These are phyloP conservation scores for Helminthosporium solani DNA, from an alignment of 2,329 filamentous ascomycete species.

Conservation along the genomic window DNA sequence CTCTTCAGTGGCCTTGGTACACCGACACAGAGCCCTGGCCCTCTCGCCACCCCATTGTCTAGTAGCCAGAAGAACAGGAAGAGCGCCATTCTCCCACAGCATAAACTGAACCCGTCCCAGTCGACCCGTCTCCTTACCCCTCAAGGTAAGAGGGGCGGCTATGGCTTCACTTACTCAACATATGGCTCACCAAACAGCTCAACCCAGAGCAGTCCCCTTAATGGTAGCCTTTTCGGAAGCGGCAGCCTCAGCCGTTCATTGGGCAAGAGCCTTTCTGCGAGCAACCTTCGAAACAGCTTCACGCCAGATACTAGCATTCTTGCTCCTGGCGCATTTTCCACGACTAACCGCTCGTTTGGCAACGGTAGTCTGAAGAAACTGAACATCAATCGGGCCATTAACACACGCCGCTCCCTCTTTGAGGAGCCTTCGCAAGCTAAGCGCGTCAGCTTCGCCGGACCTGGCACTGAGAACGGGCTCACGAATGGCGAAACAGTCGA, in stretches of 20 bases:
- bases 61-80: slow-evolving; percentile 75
- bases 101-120: slow-evolving; percentile 81
- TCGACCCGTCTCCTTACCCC: slow-evolving; percentile 79
- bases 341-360: slow-evolving; percentile 49
- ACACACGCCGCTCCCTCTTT: slow-evolving; percentile 61
- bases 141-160: slow-evolving; percentile 71
- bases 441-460: slow-evolving; percentile 85
- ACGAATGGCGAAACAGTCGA: slow-evolving; percentile 40
- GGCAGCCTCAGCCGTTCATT: slow-evolving; percentile 71
- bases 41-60: slow-evolving; percentile 84
- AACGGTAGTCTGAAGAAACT: slow-evolving; percentile 76
- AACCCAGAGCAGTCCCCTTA: slow-evolving; percentile 71
- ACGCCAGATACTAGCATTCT: slow-evolving; percentile 84
- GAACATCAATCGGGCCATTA: slow-evolving; percentile 86
- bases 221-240: slow-evolving; percentile 38
- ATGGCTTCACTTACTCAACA: slow-evolving; percentile 89
- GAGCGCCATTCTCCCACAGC: slow-evolving; percentile 77
- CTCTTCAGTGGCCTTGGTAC: slow-evolving; percentile 75
- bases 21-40: slow-evolving; percentile 73
- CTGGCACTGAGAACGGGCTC: slow-evolving; percentile 44
- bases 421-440: slow-evolving; percentile 58
- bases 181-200: slow-evolving; percentile 78
- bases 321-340: slow-evolving; percentile 79
- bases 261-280: slow-evolving; percentile 85
- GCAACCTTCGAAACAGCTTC: slow-evolving; percentile 72